Evolutionary conservation across 2,329 filamentous ascomycete genomes (phyloP).

Genomic region (Colletotrichum sp.): DNA sequence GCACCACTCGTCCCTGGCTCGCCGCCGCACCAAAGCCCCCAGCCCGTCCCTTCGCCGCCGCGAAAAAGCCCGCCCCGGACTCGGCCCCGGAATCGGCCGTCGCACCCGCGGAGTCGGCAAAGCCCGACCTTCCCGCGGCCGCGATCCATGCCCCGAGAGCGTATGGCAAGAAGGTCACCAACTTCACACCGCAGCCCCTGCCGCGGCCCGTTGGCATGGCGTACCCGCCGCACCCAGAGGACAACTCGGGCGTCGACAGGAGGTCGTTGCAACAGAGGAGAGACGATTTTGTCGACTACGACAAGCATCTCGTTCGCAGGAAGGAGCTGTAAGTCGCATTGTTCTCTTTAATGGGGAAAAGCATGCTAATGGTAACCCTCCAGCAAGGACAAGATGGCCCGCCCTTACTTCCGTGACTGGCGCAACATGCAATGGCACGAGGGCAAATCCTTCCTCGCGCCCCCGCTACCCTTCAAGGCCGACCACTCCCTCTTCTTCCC

Average conservation of each 20-base stretch:
- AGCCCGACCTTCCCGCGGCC: constrained; percentile 44
- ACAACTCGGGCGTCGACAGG: constrained; percentile 80
- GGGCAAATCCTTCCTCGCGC: constrained; percentile 91
- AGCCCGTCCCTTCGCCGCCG: constrained; percentile 27
- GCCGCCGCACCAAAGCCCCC: constrained; percentile 32
- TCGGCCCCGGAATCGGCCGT: constrained; percentile 9
- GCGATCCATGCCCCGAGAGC: constrained; percentile 64
- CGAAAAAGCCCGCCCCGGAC: constrained; percentile 28
- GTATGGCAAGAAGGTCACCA: constrained; percentile 59
- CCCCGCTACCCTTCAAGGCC: constrained; percentile 81
- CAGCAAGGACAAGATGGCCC: constrained; percentile 76
- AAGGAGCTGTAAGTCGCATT: constrained; percentile 68
- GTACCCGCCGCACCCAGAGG: constrained; percentile 73
- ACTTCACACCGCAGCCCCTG: constrained; percentile 65
- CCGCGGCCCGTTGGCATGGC: constrained; percentile 82
- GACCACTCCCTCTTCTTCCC: constrained; percentile 91
- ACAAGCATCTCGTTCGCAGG: constrained; percentile 80
- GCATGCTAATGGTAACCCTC: neutral
- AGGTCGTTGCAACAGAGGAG: constrained; percentile 72
- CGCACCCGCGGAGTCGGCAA: constrained; percentile 31
- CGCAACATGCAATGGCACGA: constrained; percentile 80
- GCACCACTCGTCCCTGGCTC: constrained; percentile 44
- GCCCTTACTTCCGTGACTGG: constrained; percentile 97
- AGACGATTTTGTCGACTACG: constrained; percentile 83
- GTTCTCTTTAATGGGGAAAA: neutral